phyloP scores from a whole-genome alignment of 805 yeast genomes.

The Kregervanrija fluxuum region DNA sequence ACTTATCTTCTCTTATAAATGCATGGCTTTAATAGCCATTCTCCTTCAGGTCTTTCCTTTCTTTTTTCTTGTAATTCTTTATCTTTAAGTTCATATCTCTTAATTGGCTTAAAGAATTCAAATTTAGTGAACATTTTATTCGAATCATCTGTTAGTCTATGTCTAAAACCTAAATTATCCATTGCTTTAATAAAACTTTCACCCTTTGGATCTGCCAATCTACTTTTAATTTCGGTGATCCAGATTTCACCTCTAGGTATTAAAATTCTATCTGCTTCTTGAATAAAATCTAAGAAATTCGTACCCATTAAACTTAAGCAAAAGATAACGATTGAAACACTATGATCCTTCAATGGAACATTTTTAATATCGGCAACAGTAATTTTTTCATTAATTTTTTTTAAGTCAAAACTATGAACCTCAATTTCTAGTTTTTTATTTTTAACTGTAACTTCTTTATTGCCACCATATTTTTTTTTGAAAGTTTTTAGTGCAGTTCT shows the following conservation, averaged over 20 bases:
- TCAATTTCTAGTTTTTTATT: conserved; percentile 35
- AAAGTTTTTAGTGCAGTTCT: conserved; percentile 25
- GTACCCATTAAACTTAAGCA: conserved; percentile 98
- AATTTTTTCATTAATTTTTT: conserved; percentile 79
- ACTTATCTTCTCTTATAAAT: conserved; percentile 80
- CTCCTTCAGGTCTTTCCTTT: conserved; percentile 60
- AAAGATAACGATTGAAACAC: conserved; percentile 84
- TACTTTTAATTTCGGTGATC: conserved; percentile 95
- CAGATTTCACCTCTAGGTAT: conserved; percentile 92
- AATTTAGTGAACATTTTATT: conserved; percentile 94
- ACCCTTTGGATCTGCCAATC: conserved; percentile 72
- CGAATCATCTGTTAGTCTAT: conserved; percentile 74
- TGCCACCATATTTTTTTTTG: conserved; percentile 20
- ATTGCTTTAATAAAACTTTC: conserved; percentile 76
- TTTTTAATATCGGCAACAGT: conserved; percentile 95
- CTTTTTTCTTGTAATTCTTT: conserved; percentile 53
- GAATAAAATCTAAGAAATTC: conserved; percentile 83
- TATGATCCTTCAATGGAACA: conserved; percentile 75
- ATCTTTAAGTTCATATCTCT: conserved; percentile 54
- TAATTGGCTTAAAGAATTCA: conserved; percentile 85
- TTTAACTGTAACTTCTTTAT: conserved; percentile 11
- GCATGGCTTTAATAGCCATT: conserved; percentile 92
- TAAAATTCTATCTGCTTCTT: conserved; percentile 81
- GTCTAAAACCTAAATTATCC: conserved; percentile 77
- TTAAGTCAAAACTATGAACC: conserved; percentile 87